Conservation (phyloP, 805 yeast species). For the Pichia membranifaciens region DNA sequence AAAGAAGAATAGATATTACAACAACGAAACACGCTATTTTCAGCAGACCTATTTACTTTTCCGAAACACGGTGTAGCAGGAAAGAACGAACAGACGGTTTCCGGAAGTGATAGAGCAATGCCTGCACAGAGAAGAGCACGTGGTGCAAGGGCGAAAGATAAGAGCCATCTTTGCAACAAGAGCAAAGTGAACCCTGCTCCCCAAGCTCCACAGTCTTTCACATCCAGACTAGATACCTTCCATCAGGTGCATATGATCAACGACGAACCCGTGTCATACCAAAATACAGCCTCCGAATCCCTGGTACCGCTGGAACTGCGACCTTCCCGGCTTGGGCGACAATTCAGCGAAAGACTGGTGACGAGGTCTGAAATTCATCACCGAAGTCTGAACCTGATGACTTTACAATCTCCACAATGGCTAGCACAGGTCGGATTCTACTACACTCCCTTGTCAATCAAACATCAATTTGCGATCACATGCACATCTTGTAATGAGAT, state of each 20-base stretch:
- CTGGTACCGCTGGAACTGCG: constrained; percentile 4
- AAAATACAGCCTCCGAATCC: not conserved
- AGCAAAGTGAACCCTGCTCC: too few species aligned
- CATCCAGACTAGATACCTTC: constrained; percentile 6
- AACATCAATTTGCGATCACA: constrained; percentile 8
- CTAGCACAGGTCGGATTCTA: constrained; percentile 12
- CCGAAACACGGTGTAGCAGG: too few species aligned
- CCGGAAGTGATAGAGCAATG: too few species aligned
- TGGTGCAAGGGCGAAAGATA: too few species aligned
- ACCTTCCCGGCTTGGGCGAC: not conserved
- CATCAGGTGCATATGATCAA: constrained; percentile 1
- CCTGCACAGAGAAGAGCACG: too few species aligned
- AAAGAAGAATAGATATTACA: too few species aligned
- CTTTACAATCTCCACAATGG: constrained; percentile 7
- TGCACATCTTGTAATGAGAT: constrained; percentile 10
- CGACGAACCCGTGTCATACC: constrained; percentile 11
- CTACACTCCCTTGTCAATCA: constrained; percentile 11
- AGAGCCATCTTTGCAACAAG: too few species aligned
- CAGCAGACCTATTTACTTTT: not conserved
- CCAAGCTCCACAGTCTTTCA: constrained; percentile 2
- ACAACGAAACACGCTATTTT: too few species aligned
- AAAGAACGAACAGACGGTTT: too few species aligned
- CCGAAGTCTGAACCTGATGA: not conserved
- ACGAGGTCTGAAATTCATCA: too few species aligned
- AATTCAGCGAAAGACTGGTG: too few species aligned